These are phyloP conservation scores for Pseudogymnoascus sp. DNA, from an alignment of 2,329 filamentous ascomycete species.

Conservation along the genomic window DNA sequence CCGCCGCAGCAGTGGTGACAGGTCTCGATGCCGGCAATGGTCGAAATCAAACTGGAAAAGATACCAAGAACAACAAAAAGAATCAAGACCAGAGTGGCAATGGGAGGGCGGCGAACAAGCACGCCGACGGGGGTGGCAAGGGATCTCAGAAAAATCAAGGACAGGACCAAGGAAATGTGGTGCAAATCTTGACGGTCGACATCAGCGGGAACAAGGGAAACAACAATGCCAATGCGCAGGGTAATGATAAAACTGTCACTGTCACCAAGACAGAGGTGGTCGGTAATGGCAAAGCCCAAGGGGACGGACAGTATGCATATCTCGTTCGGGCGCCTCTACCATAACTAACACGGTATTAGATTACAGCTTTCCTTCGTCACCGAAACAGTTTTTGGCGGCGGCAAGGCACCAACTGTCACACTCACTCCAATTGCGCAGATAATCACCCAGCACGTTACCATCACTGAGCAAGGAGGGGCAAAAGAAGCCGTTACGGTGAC, in stretches of 20 bases:
- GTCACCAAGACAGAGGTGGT: not conserved
- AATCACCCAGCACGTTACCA: constrained; percentile 20
- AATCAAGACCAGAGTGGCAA: not conserved
- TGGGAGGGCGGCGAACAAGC: not conserved
- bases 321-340: not conserved
- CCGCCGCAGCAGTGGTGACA: not conserved
- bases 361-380: constrained; percentile 33
- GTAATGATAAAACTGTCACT: constrained; percentile 1
- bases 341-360: not conserved
- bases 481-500: constrained; percentile 8
- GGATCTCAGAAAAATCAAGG: not conserved
- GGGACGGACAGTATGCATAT: not conserved
- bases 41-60: not conserved
- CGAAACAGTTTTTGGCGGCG: constrained; percentile 30
- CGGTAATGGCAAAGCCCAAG: not conserved
- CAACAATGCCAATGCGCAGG: not conserved
- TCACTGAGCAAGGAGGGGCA: constrained; percentile 14
- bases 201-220: not conserved
- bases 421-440: constrained; percentile 30
- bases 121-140: not conserved
- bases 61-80: not conserved
- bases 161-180: not conserved
- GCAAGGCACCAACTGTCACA: constrained; percentile 31
- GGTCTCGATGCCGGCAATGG: not conserved
- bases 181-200: constrained; percentile 1